These are phyloP conservation scores for Fusarium sp. DNA, from an alignment of 2,329 filamentous ascomycete genomes.

Conservation along the genomic window DNA sequence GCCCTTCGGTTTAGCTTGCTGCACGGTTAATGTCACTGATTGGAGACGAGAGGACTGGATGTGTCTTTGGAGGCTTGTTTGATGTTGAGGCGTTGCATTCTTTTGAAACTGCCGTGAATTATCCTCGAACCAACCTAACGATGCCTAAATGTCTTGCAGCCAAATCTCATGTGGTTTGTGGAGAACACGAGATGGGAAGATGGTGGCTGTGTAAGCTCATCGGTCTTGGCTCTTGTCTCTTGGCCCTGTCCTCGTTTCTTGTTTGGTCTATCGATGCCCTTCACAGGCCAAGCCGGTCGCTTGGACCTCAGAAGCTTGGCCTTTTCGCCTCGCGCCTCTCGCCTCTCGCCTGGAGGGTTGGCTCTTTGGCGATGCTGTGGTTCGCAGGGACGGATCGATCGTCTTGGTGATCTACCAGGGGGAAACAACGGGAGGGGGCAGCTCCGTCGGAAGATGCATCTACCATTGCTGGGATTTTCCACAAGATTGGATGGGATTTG, in stretches of 20 bases:
- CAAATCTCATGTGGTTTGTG: conserved; percentile 33
- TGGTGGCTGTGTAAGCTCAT: conserved; percentile 41
- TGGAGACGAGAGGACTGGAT: conserved; percentile 1
- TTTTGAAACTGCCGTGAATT: conserved; percentile 24
- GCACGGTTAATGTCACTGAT: conserved; percentile 31
- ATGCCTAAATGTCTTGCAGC: conserved; percentile 22
- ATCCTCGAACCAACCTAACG: neutral
- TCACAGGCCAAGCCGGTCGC: conserved; percentile 16
- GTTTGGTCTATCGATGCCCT: conserved; percentile 1
- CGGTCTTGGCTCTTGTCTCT: conserved; percentile 29
- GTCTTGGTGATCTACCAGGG: conserved; percentile 26
- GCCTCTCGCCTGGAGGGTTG: conserved; percentile 14
- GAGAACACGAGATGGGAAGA: conserved; percentile 38
- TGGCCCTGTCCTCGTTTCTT: conserved; percentile 6
- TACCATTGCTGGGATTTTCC: conserved; percentile 18
- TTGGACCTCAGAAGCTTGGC: conserved; percentile 31
- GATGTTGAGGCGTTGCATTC: conserved; percentile 8
- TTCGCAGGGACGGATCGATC: conserved; percentile 25
- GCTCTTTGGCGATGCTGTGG: conserved; percentile 11
- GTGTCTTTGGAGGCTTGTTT: neutral
- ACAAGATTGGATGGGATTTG: conserved; percentile 31
- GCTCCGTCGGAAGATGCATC: conserved; percentile 25
- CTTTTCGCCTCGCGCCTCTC: conserved; percentile 24
- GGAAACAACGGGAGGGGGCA: conserved; percentile 16
- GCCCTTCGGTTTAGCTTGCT: conserved; percentile 35